Evolutionary conservation across 495 filamentous ascomycete species (phyloP).

Genomic region (Aspergillus biplanus): DNA sequence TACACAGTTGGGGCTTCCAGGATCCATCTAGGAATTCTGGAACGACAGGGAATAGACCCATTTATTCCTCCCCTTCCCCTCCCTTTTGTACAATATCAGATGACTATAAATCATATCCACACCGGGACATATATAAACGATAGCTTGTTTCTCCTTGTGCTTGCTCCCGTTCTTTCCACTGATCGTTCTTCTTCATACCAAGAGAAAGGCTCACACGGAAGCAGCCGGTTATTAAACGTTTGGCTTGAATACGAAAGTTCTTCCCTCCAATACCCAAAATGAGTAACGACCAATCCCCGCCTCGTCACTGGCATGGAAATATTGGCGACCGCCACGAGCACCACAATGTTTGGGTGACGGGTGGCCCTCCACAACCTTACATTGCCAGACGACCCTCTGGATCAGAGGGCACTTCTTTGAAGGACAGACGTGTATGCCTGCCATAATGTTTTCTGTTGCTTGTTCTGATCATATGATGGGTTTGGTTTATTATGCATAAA

Average conservation of each 20-base stretch:
- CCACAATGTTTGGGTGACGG: conserved; percentile 47
- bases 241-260: not conserved
- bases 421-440: conserved; percentile 30
- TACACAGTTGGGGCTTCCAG: no score
- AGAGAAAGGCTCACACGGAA: conserved; percentile 3
- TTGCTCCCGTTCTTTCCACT: not conserved
- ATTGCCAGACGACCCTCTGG: conserved; percentile 29
- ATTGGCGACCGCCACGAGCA: conserved; percentile 47
- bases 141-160: no score
- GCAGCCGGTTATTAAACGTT: conserved; percentile 1
- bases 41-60: no score
- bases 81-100: no score
- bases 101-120: no score
- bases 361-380: conserved; percentile 37
- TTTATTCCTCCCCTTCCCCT: no score
- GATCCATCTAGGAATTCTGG: no score
- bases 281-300: conserved; percentile 31
- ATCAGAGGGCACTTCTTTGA: conserved; percentile 23
- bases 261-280: conserved; percentile 18
- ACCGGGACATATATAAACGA: no score
- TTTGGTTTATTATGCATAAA: no score
- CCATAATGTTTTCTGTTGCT: not conserved
- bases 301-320: conserved; percentile 47
- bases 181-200: not conserved
- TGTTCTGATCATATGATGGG: not conserved